Conservation (phyloP, 805 yeast species). For the Metschnikowia cubensis region DNA sequence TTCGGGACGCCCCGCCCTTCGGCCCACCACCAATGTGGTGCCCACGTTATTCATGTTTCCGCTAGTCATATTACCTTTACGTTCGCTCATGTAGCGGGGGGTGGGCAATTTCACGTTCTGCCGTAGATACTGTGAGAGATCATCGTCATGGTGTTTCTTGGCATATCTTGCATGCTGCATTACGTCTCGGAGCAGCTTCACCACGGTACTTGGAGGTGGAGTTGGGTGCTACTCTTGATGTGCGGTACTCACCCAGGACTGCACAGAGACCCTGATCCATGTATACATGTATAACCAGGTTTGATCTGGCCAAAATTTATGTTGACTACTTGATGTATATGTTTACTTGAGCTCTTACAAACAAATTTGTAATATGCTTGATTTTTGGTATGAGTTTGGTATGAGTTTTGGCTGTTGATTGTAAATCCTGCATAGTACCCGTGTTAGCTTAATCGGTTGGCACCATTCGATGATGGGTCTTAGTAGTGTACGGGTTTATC, state of each 20-base stretch:
- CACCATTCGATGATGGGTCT: too few species aligned
- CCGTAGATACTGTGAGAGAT: conserved; percentile 15
- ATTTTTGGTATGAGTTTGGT: too few species aligned
- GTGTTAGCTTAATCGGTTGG: too few species aligned
- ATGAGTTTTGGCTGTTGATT: too few species aligned
- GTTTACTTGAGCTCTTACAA: too few species aligned
- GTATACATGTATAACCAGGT: too few species aligned
- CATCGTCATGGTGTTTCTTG: conserved; percentile 1
- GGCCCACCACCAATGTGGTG: conserved; percentile 17
- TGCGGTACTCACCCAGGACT: background rate
- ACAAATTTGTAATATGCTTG: too few species aligned
- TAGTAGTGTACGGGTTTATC: too few species aligned
- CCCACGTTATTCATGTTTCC: conserved; percentile 18
- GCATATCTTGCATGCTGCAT: conserved; percentile 13
- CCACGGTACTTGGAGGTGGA: background rate
- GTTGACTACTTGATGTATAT: too few species aligned
- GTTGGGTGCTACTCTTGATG: background rate
- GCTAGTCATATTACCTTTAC: conserved; percentile 9
- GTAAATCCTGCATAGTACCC: too few species aligned
- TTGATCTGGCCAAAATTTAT: too few species aligned
- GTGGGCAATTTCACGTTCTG: conserved; percentile 4
- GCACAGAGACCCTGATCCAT: background rate
- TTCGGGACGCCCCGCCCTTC: background rate
- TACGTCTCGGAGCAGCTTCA: background rate
- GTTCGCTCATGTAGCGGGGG: conserved; percentile 6